A percentile compares a stretch with the other conserved stretches of the same genome.
Evolutionary conservation across 2,329 filamentous ascomycete species (phyloP).

Genomic region (Aspergillus tubingensis): DNA sequence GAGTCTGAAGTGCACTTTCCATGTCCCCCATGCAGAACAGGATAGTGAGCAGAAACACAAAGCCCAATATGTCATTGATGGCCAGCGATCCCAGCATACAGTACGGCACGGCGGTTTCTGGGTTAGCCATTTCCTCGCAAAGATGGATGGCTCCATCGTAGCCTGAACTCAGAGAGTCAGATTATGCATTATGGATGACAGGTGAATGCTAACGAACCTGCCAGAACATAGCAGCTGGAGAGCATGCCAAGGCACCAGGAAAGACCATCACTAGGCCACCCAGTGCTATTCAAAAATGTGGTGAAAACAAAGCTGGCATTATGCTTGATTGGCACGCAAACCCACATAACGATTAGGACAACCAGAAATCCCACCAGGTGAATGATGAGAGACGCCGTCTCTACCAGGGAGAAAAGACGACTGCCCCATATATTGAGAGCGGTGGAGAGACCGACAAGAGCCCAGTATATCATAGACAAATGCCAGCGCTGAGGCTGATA

Average conservation of each 20-base stretch:
- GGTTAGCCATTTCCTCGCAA: constrained; percentile 8
- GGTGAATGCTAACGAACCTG: constrained; percentile 7
- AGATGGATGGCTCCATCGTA: constrained; percentile 17
- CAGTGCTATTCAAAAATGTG: constrained; percentile 9
- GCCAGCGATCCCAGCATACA: constrained; percentile 25
- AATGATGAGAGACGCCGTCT: background rate
- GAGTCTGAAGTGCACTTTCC: constrained; percentile 31
- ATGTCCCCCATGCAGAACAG: constrained; percentile 27
- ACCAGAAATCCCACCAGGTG: constrained; percentile 10
- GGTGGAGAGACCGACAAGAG: background rate
- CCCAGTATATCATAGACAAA: constrained; percentile 13
- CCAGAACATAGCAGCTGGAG: constrained; percentile 13
- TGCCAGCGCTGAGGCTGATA: constrained; percentile 51
- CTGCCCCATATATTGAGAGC: constrained; percentile 10
- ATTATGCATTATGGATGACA: too few relatives aligned
- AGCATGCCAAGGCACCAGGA: constrained; percentile 18
- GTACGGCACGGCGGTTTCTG: background rate
- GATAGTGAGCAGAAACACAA: constrained; percentile 24
- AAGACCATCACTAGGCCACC: constrained; percentile 15
- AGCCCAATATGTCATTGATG: constrained; percentile 31
- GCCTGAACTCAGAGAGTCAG: constrained; percentile 6
- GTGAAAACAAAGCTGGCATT: constrained; percentile 12
- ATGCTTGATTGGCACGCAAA: background rate
- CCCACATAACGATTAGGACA: constrained; percentile 2
- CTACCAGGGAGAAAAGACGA: constrained; percentile 4